Evolutionary conservation across 2,329 filamentous ascomycete genomes (phyloP), one percentile per base, ranked within the genome.

Genomic region (Cladosporium sp.): DNA sequence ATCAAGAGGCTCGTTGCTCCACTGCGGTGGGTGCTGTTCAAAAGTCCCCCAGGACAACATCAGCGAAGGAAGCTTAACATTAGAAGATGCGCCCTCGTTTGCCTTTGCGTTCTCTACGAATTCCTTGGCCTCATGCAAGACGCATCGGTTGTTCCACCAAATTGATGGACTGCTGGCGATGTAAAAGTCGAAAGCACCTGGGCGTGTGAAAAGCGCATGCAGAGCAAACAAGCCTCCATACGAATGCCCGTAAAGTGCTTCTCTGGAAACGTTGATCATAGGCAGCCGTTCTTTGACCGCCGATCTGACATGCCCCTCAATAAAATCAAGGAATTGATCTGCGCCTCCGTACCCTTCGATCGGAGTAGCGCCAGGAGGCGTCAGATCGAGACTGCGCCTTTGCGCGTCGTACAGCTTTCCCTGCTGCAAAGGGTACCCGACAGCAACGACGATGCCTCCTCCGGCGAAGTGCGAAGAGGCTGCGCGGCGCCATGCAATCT

Each of bases 241-340:
- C 0, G 75, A 78, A 53, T 79, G 76, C 0, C 76, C 76, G 38
- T 71, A 77, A 1, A 79, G 62, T 0, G 72, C 76, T 45, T 72
- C 73, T 19, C 68, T 68, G 1, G 63, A 60, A 13, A 70, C 66
- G 0, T 55, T 58, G 2, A 68, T 58, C n/a, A 61, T 63, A 1
- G 59, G 64, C 52, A 65, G 74, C 9, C 46, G 45, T 28, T 32
- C 31, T 22, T 31, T 14, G 16, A 54, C 52, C 22, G 55, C 63
- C 22, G 70, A 64, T 48, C 70, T 70, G 2, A 76, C 64, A 2
- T 68, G 63, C 1, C 65, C 63, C 43, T 72, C 63, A 28, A 78
- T 72, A 51, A 76, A 75, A 0, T 67, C 56, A 1, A 77, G 66
- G 18, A 78, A 74, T 6, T 69, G 63, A 43, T 75, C 68, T 0